A percentile compares a stretch with the other conserved stretches of the same genome.
Conservation (phyloP, 75 land plant genomes). For the Sequoia sempervirens region DNA sequence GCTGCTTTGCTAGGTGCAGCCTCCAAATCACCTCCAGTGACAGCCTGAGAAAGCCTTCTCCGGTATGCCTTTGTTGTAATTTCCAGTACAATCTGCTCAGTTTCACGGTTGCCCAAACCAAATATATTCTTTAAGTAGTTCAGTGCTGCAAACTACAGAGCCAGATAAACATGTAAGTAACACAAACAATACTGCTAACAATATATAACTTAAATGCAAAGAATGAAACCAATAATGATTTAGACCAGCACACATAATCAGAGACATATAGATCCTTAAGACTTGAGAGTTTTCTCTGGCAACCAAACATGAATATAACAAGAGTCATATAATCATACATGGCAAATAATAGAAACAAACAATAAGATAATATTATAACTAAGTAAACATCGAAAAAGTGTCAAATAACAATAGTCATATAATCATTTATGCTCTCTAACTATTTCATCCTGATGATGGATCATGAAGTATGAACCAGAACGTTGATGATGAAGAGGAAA, state of each 20-base stretch:
- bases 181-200: not conserved
- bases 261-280: not conserved
- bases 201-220: not conserved
- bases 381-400: no score
- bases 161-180: not conserved
- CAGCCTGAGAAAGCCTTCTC: slow-evolving; percentile 65
- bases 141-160: slow-evolving; percentile 56
- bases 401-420: no score
- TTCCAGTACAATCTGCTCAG: slow-evolving; percentile 71
- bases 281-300: not conserved
- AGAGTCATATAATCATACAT: not conserved
- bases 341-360: not conserved
- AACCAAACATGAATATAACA: not conserved
- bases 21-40: slow-evolving; percentile 69
- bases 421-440: no score
- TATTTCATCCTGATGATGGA: no score
- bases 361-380: not conserved
- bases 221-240: not conserved
- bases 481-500: no score
- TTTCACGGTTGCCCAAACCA: slow-evolving; percentile 85
- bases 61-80: slow-evolving; percentile 77
- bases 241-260: not conserved
- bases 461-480: no score
- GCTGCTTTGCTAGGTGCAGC: slow-evolving; percentile 91
- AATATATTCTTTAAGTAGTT: slow-evolving; percentile 77